A percentile compares a stretch with the other conserved stretches of the same genome.
Conservation (phyloP, 2,329 filamentous ascomycete species). For the Diaporthe sp. region DNA sequence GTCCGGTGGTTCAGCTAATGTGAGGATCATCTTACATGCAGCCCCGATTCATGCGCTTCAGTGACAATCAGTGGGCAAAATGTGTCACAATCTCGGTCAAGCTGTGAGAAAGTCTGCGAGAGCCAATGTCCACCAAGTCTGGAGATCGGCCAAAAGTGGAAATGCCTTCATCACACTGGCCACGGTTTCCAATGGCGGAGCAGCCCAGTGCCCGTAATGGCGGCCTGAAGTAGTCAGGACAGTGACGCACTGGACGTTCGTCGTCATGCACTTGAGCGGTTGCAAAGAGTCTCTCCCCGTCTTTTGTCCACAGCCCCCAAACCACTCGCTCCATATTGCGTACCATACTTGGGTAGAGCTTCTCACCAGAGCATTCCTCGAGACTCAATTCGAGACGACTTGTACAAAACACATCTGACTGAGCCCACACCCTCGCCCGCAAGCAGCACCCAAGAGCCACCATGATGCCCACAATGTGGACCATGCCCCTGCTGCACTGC, state of each 20-base stretch:
- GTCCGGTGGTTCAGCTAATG: too few relatives aligned
- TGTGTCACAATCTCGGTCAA: too few relatives aligned
- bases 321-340: accelerated
- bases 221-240: not conserved
- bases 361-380: accelerated
- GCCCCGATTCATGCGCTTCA: accelerated
- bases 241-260: not conserved
- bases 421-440: accelerated
- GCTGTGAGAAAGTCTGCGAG: not conserved
- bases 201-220: too few relatives aligned
- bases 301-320: too few relatives aligned
- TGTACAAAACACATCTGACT: not conserved
- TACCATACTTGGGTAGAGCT: not conserved
- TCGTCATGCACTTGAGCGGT: not conserved
- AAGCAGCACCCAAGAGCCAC: not conserved
- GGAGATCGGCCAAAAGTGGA: too few relatives aligned
- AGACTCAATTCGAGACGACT: not conserved
- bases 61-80: not conserved
- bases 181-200: not conserved
- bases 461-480: not conserved
- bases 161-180: too few relatives aligned
- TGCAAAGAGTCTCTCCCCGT: too few relatives aligned
- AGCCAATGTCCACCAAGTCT: too few relatives aligned
- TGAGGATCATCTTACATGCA: too few relatives aligned
- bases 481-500: not conserved